Percentiles rank a stretch among this genome's conserved stretches.
These are phyloP conservation scores for Elaeagnus macrophylla DNA, from an alignment of 306 rosid species.

Conservation along the genomic window DNA sequence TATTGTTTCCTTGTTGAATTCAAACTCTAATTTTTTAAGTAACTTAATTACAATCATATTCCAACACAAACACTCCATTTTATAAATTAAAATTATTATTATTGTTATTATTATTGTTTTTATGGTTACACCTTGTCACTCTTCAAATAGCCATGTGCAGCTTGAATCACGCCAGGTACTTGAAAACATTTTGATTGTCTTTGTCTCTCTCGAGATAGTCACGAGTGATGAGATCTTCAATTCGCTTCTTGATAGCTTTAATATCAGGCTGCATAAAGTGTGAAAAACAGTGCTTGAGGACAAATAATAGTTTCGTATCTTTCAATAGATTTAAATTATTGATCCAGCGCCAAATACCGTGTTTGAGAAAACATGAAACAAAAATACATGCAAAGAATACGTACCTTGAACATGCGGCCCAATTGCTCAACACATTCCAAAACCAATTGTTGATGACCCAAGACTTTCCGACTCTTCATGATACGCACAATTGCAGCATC, in stretches of 20 bases:
- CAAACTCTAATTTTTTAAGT: no score
- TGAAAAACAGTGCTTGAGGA: not conserved
- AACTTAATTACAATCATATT: no score
- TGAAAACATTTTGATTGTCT: conserved; percentile 44
- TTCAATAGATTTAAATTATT: not conserved
- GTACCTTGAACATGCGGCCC: conserved; percentile 68
- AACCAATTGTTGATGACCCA: conserved; percentile 61
- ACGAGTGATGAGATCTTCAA: conserved; percentile 66
- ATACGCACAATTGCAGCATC: conserved; percentile 87
- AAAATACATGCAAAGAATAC: not conserved
- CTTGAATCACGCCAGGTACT: conserved; percentile 49
- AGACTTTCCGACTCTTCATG: conserved; percentile 71
- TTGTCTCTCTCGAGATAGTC: conserved; percentile 74
- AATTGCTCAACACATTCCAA: conserved; percentile 72
- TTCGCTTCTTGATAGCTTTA: conserved; percentile 73
- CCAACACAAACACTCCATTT: no score
- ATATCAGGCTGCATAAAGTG: conserved; percentile 58
- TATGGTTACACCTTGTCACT: no score
- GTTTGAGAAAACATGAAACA: no score
- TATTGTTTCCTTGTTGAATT: no score
- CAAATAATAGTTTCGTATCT: not conserved
- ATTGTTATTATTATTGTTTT: no score
- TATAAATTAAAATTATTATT: no score
- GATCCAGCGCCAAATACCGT: not conserved
- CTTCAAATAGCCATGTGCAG: not conserved